phyloP scores from a whole-genome alignment of 768 basidiomycete genomes.

The Suillus discolor region DNA sequence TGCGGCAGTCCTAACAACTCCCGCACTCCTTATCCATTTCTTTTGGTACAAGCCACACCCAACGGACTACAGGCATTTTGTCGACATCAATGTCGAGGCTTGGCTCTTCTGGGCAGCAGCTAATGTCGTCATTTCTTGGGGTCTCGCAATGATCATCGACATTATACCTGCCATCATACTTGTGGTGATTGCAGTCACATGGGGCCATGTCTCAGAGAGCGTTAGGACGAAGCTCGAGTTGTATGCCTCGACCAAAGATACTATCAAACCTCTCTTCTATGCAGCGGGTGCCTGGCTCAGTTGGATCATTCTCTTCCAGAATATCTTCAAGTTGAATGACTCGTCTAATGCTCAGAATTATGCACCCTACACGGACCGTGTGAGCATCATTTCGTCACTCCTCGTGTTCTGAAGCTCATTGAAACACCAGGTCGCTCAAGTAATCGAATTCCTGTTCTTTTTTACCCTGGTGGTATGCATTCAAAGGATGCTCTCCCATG shows the following conservation, averaged over 20 bases:
- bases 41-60: constrained; percentile 69
- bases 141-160: constrained; percentile 71
- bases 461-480: constrained; percentile 61
- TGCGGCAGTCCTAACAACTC: constrained; percentile 59
- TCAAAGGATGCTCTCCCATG: constrained; percentile 71
- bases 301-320: constrained; percentile 74
- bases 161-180: constrained; percentile 59
- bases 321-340: constrained; percentile 63
- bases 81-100: constrained; percentile 68
- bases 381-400: constrained; percentile 29
- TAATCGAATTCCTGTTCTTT: constrained; percentile 77
- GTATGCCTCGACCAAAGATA: constrained; percentile 71
- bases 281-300: constrained; percentile 70
- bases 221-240: constrained; percentile 69
- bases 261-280: constrained; percentile 72
- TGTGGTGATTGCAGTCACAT: constrained; percentile 55
- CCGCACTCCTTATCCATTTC: constrained; percentile 66
- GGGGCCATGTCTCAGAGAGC: constrained; percentile 77
- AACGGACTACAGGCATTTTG: constrained; percentile 55
- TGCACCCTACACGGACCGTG: constrained; percentile 63
- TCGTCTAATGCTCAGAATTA: constrained; percentile 41
- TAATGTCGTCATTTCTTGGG: constrained; percentile 80
- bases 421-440: constrained; percentile 52
- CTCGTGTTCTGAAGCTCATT: constrained; percentile 3
- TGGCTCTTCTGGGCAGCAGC: constrained; percentile 86